Base-by-base conservation (phyloP, 2,329 filamentous ascomycete species). In the Fonsecaea nubica region DNA sequence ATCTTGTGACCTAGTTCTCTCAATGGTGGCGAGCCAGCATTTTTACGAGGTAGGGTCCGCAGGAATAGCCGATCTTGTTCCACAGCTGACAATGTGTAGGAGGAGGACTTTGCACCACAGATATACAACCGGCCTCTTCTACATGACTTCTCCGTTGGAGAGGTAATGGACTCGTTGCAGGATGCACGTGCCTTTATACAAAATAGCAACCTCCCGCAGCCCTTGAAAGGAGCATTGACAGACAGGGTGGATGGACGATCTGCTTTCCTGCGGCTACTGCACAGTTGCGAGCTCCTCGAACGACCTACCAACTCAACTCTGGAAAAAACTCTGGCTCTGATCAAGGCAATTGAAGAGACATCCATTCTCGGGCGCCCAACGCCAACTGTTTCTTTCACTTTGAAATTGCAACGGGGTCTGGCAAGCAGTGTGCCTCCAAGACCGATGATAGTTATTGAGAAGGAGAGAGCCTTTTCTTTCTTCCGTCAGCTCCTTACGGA, bases 101-200 rank as follows among this genome's bases (percentile, higher is more conserved):
- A 99, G 79, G 95, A 99, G 78, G 95, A 99, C 75, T 97, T 99
- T 76, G 92, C 96, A 21, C 93, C 92, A 6, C 93, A 96, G 77
- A 91, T 93, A 0, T 98, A 95, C 76, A 90, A 93, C 72, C 87
- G 93, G 42, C 88, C 87, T 12, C 82, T 99, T 0, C 83, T 98
- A 6, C 87, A 88, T 32, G 80, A 84, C 13, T 83, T 94, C 64
- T 81, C 86, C 15, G 78, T 83, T 2, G 80, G 83, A 4, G 82
- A 85, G n/a, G 83, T 92, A 30, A 80, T 84, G 50, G 77, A 80
- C 8, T 76, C 84, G 32, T 77, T 92, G 21, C 77, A 84, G 30
- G 80, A 85, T 38, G 88, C 88, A 4, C 77, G 85, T n/a, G 76
- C 77, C 12, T 80, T 87, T 67, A 73, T 92, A 0, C 77, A 81